Evolutionary conservation across 2,329 filamentous ascomycete genomes (phyloP).

Genomic region (Podosphaera xanthii): DNA sequence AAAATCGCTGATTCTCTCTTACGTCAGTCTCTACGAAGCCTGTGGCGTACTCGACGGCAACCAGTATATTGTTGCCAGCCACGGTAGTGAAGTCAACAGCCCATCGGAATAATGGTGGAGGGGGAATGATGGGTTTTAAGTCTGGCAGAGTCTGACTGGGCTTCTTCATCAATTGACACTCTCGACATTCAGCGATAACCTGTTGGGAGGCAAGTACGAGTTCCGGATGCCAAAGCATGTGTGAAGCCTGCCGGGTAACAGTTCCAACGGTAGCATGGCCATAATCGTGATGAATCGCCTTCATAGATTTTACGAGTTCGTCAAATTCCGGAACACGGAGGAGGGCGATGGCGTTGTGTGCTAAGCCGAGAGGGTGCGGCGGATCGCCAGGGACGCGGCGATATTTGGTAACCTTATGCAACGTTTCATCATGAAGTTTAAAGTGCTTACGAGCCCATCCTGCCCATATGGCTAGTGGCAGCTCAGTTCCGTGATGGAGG

Average conservation of each 20-base stretch:
- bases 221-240: not conserved
- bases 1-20: too few relatives aligned
- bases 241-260: not conserved
- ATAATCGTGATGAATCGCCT: not conserved
- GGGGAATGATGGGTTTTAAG: not conserved
- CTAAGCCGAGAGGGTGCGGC: not conserved
- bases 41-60: not conserved
- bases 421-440: not conserved
- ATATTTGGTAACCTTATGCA: not conserved
- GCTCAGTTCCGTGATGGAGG: not conserved
- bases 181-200: not conserved
- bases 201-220: not conserved
- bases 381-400: not conserved
- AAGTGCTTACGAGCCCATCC: not conserved
- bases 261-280: not conserved
- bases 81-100: not conserved
- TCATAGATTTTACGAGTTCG: not conserved
- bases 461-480: not conserved
- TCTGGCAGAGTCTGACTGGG: not conserved
- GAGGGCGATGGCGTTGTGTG: not conserved
- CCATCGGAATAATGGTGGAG: not conserved
- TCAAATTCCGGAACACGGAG: not conserved
- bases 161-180: not conserved
- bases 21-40: not conserved
- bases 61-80: not conserved